Conservation (phyloP, 371 early-diverging fungal genomes). For the Nosema muscidifuracis region DNA sequence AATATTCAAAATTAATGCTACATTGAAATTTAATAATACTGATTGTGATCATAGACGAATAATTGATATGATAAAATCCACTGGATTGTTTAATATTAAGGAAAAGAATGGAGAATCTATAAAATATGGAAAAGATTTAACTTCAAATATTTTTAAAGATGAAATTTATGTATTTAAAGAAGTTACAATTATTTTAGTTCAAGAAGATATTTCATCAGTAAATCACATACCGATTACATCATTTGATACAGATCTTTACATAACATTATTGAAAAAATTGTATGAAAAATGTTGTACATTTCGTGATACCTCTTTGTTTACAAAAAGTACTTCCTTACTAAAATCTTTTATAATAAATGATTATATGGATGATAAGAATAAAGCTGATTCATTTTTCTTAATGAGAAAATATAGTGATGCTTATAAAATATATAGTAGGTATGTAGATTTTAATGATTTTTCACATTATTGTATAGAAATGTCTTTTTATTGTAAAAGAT, state of each 20-base stretch:
- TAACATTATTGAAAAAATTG: not conserved
- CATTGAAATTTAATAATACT: not conserved
- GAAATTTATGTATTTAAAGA: constrained; percentile 9
- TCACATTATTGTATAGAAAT: constrained; percentile 35
- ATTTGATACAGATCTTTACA: not conserved
- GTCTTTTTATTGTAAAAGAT: constrained; percentile 14
- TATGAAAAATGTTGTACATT: not conserved
- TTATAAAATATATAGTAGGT: constrained; percentile 27
- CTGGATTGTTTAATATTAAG: not conserved
- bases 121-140: not conserved
- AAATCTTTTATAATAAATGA: constrained; percentile 2
- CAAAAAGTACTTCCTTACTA: not conserved
- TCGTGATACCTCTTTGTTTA: not conserved
- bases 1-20: not conserved
- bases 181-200: not conserved
- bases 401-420: constrained; percentile 28
- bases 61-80: not conserved
- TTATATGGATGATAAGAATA: constrained; percentile 10
- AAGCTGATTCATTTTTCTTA: constrained; percentile 32
- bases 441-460: constrained; percentile 13
- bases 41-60: not conserved
- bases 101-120: not conserved
- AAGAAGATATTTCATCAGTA: not conserved
- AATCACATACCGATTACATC: not conserved
- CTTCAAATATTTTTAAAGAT: not conserved